These are phyloP conservation scores for Coniochaeta pulveracea DNA, from an alignment of 2,329 filamentous ascomycete genomes.

Conservation along the genomic window DNA sequence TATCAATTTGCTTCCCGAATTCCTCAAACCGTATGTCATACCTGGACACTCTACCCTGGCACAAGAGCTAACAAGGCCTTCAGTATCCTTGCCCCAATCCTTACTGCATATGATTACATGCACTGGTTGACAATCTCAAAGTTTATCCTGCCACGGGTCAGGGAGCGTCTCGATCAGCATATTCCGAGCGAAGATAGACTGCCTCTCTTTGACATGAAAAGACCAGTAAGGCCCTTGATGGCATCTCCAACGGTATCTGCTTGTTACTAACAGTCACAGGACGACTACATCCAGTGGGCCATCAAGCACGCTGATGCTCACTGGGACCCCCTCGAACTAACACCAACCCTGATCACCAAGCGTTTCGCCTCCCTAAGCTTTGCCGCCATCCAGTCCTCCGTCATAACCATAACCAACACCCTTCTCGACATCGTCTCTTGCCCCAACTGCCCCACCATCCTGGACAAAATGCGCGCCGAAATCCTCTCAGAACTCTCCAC, in stretches of 20 bases:
- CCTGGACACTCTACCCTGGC: not conserved
- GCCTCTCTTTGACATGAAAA: conserved; percentile 8
- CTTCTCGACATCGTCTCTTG: conserved; percentile 24
- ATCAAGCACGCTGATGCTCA: conserved; percentile 22
- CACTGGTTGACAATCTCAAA: conserved; percentile 18
- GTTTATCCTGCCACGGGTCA: conserved; percentile 21
- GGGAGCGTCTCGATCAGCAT: conserved; percentile 15
- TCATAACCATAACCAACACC: conserved; percentile 24
- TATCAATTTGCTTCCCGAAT: conserved; percentile 17
- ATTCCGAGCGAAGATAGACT: conserved; percentile 11
- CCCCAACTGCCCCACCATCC: conserved; percentile 11
- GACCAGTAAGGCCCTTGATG: conserved; percentile 10
- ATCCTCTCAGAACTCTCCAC: conserved; percentile 12
- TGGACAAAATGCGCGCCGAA: conserved; percentile 22
- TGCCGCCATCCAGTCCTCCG: conserved; percentile 25
- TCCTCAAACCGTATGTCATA: conserved; percentile 18
- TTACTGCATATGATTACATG: conserved; percentile 18
- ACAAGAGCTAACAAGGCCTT: not conserved
- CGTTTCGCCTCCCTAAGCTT: conserved; percentile 22
- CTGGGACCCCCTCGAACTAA: conserved; percentile 16
- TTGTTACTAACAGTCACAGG: conserved; percentile 8
- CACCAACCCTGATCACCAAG: conserved; percentile 19
- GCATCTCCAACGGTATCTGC: not conserved
- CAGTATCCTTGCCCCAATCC: conserved; percentile 17
- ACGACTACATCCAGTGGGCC: conserved; percentile 28